These are phyloP conservation scores for Ambrosia trifida DNA, from an alignment of 129 eudicot species.

Conservation along the genomic window DNA sequence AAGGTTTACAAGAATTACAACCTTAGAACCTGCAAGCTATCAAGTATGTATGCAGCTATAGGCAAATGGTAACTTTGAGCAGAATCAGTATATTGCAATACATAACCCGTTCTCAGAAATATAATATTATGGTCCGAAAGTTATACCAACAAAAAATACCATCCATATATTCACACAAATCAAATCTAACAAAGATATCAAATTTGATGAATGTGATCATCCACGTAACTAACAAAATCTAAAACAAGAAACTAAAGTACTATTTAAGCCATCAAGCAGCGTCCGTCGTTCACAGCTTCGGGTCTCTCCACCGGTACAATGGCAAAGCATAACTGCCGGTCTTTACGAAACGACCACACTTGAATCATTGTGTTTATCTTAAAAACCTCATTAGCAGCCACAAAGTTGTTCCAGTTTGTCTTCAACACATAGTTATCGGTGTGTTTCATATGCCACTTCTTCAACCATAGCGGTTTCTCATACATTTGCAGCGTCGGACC, in stretches of 20 bases:
- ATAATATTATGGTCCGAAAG: too few relatives aligned
- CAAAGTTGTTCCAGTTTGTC: slow-evolving; percentile 15
- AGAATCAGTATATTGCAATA: too few relatives aligned
- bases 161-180: not conserved
- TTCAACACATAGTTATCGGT: slow-evolving; percentile 1
- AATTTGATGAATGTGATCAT: not conserved
- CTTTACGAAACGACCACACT: slow-evolving; percentile 23
- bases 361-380: not conserved
- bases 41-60: too few relatives aligned
- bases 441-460: not conserved
- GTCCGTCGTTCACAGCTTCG: too few relatives aligned
- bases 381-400: not conserved
- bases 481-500: slow-evolving; percentile 14
- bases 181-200: not conserved
- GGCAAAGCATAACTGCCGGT: slow-evolving; percentile 9
- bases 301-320: slow-evolving; percentile 9
- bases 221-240: not conserved
- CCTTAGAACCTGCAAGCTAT: too few relatives aligned
- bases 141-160: too few relatives aligned
- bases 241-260: not conserved
- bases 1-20: too few relatives aligned
- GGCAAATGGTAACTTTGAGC: too few relatives aligned
- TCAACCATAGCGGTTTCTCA: not conserved
- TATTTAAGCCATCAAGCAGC: not conserved
- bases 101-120: too few relatives aligned